A percentile compares a stretch with the other conserved stretches of the same genome.
These are phyloP conservation scores for Blastobotrys chiropterorum DNA, from an alignment of 805 yeast genomes.

Conservation along the genomic window DNA sequence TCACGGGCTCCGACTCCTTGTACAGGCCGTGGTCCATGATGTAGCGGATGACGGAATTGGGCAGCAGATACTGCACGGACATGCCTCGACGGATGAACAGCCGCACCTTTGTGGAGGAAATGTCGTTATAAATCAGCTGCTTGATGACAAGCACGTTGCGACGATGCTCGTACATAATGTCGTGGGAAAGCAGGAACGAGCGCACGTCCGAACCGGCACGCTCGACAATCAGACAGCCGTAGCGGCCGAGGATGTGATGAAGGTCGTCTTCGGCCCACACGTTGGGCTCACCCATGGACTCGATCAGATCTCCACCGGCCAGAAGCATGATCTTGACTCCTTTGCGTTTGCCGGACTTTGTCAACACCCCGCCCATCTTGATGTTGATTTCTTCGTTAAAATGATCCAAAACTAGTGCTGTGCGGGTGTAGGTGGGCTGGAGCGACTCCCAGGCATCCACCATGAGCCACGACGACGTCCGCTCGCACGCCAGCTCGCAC, in stretches of 20 bases:
- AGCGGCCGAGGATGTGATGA: conserved; percentile 90
- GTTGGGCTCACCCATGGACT: conserved; percentile 99
- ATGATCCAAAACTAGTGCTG: conserved; percentile 93
- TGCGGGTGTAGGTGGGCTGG: conserved; percentile 84
- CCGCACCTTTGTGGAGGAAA: conserved; percentile 89
- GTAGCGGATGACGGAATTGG: conserved; percentile 90
- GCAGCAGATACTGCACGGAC: conserved; percentile 92
- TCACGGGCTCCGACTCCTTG: conserved; percentile 88
- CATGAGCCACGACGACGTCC: conserved; percentile 97
- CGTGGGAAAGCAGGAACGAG: conserved; percentile 85
- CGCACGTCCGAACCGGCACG: conserved; percentile 96
- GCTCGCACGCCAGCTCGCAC: conserved; percentile 97
- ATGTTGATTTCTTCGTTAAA: conserved; percentile 92
- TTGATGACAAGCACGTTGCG: conserved; percentile 88
- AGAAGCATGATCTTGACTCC: conserved; percentile 93
- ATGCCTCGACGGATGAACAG: conserved; percentile 88
- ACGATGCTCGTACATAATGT: conserved; percentile 94
- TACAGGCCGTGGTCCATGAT: conserved; percentile 89
- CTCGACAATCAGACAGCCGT: conserved; percentile 95
- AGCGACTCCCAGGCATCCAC: conserved; percentile 99
- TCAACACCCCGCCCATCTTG: conserved; percentile 76
- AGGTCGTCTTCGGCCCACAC: conserved; percentile 97
- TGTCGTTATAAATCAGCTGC: conserved; percentile 94
- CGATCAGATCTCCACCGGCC: conserved; percentile 97
- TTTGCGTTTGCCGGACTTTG: conserved; percentile 39